These are phyloP conservation scores for Tylopilus vinaceipallidus DNA, from an alignment of 768 basidiomycete genomes.

Conservation along the genomic window DNA sequence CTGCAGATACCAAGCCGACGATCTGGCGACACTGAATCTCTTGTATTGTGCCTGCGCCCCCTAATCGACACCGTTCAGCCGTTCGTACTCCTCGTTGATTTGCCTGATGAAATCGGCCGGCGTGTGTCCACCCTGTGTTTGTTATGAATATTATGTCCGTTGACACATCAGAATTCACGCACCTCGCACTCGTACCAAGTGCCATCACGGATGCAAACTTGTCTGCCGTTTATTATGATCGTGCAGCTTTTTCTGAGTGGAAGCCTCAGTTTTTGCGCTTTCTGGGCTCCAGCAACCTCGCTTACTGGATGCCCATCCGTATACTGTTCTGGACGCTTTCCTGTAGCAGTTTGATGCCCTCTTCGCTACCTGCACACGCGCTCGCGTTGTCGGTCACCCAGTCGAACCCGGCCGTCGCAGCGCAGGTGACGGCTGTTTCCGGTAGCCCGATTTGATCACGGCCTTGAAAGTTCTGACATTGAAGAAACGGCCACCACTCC, in stretches of 20 bases:
- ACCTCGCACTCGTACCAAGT: conserved; percentile 82
- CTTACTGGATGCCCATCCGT: conserved; percentile 58
- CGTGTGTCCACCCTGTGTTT: conserved; percentile 65
- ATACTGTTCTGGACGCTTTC: conserved; percentile 50
- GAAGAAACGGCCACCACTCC: conserved; percentile 83
- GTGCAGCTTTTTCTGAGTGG: conserved; percentile 78
- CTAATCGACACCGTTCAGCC: conserved; percentile 47
- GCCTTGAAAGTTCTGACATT: conserved; percentile 73
- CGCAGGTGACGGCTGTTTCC: conserved; percentile 65
- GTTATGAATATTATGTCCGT: conserved; percentile 29
- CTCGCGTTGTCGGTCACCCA: conserved; percentile 63
- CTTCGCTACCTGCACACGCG: conserved; percentile 54
- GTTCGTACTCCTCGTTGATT: conserved; percentile 71
- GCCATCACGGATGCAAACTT: conserved; percentile 74
- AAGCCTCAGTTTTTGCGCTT: conserved; percentile 7
- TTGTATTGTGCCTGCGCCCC: conserved; percentile 10
- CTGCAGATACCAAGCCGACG: conserved; percentile 9
- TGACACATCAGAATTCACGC: conserved; percentile 25
- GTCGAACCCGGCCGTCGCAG: conserved; percentile 57
- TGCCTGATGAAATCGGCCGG: conserved; percentile 71
- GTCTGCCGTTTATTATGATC: conserved; percentile 65
- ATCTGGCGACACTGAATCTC: conserved; percentile 8
- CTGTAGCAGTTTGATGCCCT: conserved; percentile 63
- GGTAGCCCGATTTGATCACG: conserved; percentile 61
- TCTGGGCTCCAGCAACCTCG: conserved; percentile 6